Evolutionary conservation across 1,284 basidiomycete species (phyloP), one percentile per base, ranked within the genome.

Genomic region (Vanrija sp.): DNA sequence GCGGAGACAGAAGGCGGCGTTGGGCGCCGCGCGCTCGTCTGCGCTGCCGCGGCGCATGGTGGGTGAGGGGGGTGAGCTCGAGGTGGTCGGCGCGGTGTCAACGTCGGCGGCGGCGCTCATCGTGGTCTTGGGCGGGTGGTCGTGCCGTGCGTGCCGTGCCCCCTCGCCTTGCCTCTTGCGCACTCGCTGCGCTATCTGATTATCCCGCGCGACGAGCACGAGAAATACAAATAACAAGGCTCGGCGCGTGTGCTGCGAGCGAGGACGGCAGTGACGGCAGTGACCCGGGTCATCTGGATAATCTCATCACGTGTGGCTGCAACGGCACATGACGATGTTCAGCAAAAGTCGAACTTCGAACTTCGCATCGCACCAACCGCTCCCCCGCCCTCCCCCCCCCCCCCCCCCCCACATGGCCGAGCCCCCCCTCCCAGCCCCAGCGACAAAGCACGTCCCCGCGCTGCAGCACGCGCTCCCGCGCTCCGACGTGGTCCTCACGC

Each of bases 381-480:
- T n/a, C 37, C 9, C 16, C 37, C 37, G 18, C 37, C 7, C 8
- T 39, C 37, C 7, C 16, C 18, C 38, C 4, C 38, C n/a, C 38
- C 38, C n/a, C 16, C n/a, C 3, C 38, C 38, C 9, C 38, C 6
- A 37, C 39, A 57, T 57, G 49, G 36, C 41, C 27, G 31, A n/a
- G n/a, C 16, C 45, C n/a, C 60, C 60, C 15, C 56, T 62, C 7
- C 68, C 70, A 0, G 68, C 68, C 2, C 61, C 63, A 16, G 25
- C 49, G 16, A 87, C 87, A 42, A 90, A 90, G 76, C 84, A 89
- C 60, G 52, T 85, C 19, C 66, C 77, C 19, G 52, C 75, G 41
- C 81, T 89, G 55, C 43, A 49, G 14, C 81, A 82, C 64, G 75
- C 79, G 20, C 82, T 84, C 59, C 71, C 65, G 41, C 53, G 69